Evolutionary conservation across 176 grass and related monocot species (phyloP).

Genomic region (Oryza brachyantha): DNA sequence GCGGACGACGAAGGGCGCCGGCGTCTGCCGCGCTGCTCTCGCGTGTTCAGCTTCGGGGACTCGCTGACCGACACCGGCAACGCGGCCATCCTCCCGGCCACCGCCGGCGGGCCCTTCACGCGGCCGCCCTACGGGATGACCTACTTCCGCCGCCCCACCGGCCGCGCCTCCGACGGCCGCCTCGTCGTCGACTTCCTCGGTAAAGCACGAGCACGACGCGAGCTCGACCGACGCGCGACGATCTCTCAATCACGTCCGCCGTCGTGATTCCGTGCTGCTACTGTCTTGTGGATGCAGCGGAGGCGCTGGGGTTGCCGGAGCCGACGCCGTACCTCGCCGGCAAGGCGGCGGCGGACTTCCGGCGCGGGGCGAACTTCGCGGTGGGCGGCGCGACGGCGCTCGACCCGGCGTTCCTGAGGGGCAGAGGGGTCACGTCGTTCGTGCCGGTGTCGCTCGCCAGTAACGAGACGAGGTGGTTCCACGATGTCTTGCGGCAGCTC

Average conservation of each 20-base stretch:
- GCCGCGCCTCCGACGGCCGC: slow-evolving; percentile 8
- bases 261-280: no score
- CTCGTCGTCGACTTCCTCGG: slow-evolving; percentile 35
- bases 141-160: slow-evolving; percentile 32
- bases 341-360: slow-evolving; percentile 34
- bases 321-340: slow-evolving; percentile 53
- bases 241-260: no score
- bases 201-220: not conserved
- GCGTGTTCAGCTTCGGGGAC: slow-evolving; percentile 32
- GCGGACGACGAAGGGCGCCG: not conserved
- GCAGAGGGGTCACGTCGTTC: slow-evolving; percentile 32
- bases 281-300: slow-evolving; percentile 19
- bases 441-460: slow-evolving; percentile 38
- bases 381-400: slow-evolving; percentile 57
- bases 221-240: no score
- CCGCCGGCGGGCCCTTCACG: not conserved
- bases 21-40: not conserved
- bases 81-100: not conserved
- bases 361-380: slow-evolving; percentile 52
- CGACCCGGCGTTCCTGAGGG: slow-evolving; percentile 35
- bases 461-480: slow-evolving; percentile 48
- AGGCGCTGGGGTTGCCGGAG: slow-evolving; percentile 34
- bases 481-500: slow-evolving; percentile 28
- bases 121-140: slow-evolving; percentile 24
- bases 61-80: slow-evolving; percentile 37